These are phyloP conservation scores for Biscogniauxia mediterranea DNA, from an alignment of 2,329 filamentous ascomycete genomes.

Conservation along the genomic window DNA sequence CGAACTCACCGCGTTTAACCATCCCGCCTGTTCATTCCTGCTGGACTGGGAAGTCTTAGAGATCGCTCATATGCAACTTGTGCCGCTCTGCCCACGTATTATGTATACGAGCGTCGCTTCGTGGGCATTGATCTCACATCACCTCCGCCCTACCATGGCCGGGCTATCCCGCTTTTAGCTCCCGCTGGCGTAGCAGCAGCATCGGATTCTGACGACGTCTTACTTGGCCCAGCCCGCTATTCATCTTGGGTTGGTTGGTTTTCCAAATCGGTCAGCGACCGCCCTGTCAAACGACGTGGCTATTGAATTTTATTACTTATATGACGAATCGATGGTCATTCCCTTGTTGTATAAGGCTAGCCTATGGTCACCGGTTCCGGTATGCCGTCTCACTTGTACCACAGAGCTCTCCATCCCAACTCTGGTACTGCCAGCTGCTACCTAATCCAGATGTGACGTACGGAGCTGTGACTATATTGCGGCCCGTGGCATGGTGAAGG, in stretches of 20 bases:
- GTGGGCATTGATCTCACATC: slow-evolving; percentile 12
- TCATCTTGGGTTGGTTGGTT: background rate
- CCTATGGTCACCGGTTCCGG: background rate
- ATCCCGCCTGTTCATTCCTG: slow-evolving; percentile 4
- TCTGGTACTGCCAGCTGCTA: background rate
- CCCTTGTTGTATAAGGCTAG: background rate
- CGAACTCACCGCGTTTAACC: slow-evolving; percentile 12
- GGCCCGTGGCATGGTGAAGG: background rate
- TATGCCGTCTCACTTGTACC: background rate
- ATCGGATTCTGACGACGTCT: slow-evolving; percentile 3
- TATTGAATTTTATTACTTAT: background rate
- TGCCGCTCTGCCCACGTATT: slow-evolving; percentile 8
- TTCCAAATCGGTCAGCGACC: background rate
- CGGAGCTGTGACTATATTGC: background rate
- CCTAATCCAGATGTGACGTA: background rate
- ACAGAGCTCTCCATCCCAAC: background rate
- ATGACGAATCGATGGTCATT: background rate
- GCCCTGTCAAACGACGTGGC: background rate
- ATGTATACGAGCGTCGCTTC: slow-evolving; percentile 6
- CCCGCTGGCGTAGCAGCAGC: slow-evolving; percentile 11
- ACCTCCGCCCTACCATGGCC: slow-evolving; percentile 20
- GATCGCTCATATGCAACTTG: background rate
- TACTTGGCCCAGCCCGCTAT: background rate
- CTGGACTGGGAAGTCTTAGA: background rate
- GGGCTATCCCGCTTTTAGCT: slow-evolving; percentile 26